phyloP scores from a whole-genome alignment of 2,329 filamentous ascomycete species.

The Neobulgaria alba region DNA sequence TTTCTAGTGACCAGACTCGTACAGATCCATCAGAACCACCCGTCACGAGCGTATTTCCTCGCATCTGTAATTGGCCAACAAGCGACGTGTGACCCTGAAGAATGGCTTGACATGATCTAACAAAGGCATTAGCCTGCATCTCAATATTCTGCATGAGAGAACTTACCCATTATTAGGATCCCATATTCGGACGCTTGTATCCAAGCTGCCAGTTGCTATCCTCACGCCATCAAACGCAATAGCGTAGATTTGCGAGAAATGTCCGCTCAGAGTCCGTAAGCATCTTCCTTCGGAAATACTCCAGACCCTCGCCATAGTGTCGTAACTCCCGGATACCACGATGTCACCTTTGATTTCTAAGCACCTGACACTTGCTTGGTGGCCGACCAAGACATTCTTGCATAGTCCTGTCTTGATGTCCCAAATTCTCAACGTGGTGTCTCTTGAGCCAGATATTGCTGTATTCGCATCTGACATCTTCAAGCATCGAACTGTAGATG shows the following conservation, averaged over 20 bases:
- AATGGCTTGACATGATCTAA: slow-evolving; percentile 59
- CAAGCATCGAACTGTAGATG: slow-evolving; percentile 89
- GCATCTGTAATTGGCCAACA: slow-evolving; percentile 93
- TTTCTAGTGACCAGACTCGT: slow-evolving; percentile 87
- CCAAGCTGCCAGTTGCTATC: slow-evolving; percentile 89
- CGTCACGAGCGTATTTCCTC: slow-evolving; percentile 87
- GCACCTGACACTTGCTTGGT: slow-evolving; percentile 91
- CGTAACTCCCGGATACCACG: slow-evolving; percentile 96
- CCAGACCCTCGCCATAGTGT: slow-evolving; percentile 95
- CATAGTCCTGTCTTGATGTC: slow-evolving; percentile 83
- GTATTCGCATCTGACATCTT: slow-evolving; percentile 96
- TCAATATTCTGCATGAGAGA: too few species aligned
- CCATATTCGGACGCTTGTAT: slow-evolving; percentile 97
- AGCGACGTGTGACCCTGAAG: slow-evolving; percentile 95
- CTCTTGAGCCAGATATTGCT: slow-evolving; percentile 90
- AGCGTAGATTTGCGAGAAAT: slow-evolving; percentile 98
- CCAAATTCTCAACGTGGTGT: slow-evolving; percentile 93
- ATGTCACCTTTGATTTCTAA: slow-evolving; percentile 94
- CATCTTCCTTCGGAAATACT: slow-evolving; percentile 94
- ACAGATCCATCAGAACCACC: slow-evolving; percentile 95
- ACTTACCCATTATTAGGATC: slow-evolving; percentile 78
- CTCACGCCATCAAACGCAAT: slow-evolving; percentile 93
- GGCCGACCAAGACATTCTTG: slow-evolving; percentile 84
- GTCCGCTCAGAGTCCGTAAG: slow-evolving; percentile 78
- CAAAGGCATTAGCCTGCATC: too few species aligned